Base-by-base conservation (phyloP, 2,329 filamentous ascomycete species). In the Colletotrichum truncatum region DNA sequence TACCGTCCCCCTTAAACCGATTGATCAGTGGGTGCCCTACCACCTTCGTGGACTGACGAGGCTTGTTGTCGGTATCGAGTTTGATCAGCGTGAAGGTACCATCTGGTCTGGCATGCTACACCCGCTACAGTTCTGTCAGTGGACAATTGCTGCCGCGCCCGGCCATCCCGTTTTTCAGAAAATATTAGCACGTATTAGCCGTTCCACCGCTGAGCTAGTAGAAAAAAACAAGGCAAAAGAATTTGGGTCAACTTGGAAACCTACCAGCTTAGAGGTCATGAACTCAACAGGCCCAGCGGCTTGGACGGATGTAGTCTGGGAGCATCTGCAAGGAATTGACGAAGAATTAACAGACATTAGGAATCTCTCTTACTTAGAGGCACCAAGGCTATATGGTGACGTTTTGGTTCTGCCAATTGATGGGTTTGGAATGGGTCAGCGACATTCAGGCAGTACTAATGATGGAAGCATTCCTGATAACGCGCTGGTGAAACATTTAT, bases 1-100 rank as follows among this genome's bases (percentile, higher is more conserved):
- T 69, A 86, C 88, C 12, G 82, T 87, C 70, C 83, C 84, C 6
- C 74, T 88, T 14, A 80, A 80, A 30, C 82, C 86, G 0, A 75
- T 88, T 54, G 76, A 84, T 32, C 14, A 49, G 3, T 75, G 73
- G 73, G 53, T 75, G 4, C 71, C 73, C 5, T 34, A 46, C 8
- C 16, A 64, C 4, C 12, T 70, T 23, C 70, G 70, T 4, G 62
- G 67, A 56, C 32, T 62, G 18, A 70, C 70, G 7, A 63, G 69
- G 4, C 64, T 74, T 9, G 55, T 78, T 16, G 67, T 77, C 3
- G 75, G 74, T 7, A 70, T 76, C 53, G 75, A 77, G 63, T 77
- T 71, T 38, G 76, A 77, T 61, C 67, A 70, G n/a, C 70, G 69
- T 6, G 68, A 75, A 26, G 72, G 71, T 8, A 54, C 21, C 1